phyloP scores from a whole-genome alignment of 768 basidiomycete genomes.

The Agaricus subrufescens region DNA sequence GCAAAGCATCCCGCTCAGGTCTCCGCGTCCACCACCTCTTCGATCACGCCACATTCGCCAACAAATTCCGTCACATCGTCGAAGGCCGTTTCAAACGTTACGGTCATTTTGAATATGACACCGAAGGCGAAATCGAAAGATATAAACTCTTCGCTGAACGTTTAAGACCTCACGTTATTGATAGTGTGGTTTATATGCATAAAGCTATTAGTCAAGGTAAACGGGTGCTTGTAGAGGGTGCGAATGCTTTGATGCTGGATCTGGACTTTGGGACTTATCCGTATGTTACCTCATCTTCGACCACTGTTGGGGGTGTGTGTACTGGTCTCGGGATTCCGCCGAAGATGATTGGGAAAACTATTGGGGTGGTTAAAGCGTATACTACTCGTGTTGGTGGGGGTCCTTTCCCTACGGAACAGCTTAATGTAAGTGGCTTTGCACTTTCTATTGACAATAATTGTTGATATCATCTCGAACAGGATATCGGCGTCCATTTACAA shows the following conservation, averaged over 20 bases:
- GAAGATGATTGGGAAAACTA: slow-evolving; percentile 74
- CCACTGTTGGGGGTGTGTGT: slow-evolving; percentile 91
- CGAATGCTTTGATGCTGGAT: slow-evolving; percentile 98
- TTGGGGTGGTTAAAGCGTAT: slow-evolving; percentile 97
- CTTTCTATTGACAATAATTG: background rate
- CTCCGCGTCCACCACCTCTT: slow-evolving; percentile 96
- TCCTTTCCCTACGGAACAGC: slow-evolving; percentile 95
- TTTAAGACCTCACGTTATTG: slow-evolving; percentile 82
- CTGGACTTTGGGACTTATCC: slow-evolving; percentile 98
- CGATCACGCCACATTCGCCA: slow-evolving; percentile 76
- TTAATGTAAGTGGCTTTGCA: slow-evolving; percentile 54
- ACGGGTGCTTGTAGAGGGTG: slow-evolving; percentile 89
- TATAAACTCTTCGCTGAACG: slow-evolving; percentile 88
- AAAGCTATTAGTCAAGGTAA: slow-evolving; percentile 71
- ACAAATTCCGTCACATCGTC: slow-evolving; percentile 92
- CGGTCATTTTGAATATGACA: slow-evolving; percentile 97
- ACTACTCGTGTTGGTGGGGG: slow-evolving; percentile 98
- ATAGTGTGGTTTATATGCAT: slow-evolving; percentile 85
- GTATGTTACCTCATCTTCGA: slow-evolving; percentile 93
- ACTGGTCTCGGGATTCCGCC: slow-evolving; percentile 98
- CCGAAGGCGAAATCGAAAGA: slow-evolving; percentile 89
- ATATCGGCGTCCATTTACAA: slow-evolving; percentile 82
- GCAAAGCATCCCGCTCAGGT: slow-evolving; percentile 94
- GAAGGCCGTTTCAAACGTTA: slow-evolving; percentile 98
- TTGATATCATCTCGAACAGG: slow-evolving; percentile 33